Percentiles rank a stretch among this genome's conserved stretches.
These are phyloP conservation scores for Leonotis leonurus DNA, from an alignment of 257 asterid species.

Conservation along the genomic window DNA sequence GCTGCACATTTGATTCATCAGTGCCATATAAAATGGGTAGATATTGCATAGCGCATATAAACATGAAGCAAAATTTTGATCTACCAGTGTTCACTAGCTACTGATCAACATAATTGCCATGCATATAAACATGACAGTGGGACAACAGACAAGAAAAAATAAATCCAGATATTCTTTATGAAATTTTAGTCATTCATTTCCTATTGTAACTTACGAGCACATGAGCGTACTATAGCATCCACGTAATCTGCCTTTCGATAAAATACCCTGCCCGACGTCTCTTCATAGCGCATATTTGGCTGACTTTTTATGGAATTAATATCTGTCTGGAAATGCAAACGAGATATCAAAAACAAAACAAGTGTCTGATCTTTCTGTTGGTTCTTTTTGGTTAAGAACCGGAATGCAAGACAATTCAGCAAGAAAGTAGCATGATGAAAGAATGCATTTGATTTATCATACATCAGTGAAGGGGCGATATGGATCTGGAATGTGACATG, in stretches of 20 bases:
- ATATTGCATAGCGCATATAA: neutral
- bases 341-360: constrained; percentile 1
- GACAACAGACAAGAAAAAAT: neutral
- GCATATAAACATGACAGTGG: neutral
- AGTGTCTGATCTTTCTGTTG: neutral
- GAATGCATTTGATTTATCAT: constrained; percentile 12
- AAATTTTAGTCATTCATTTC: neutral
- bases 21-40: constrained; percentile 8
- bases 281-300: constrained; percentile 70
- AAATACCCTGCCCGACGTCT: constrained; percentile 71
- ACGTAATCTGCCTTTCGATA: constrained; percentile 77
- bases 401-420: constrained; percentile 1
- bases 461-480: constrained; percentile 68
- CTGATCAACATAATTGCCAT: neutral
- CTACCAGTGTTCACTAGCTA: neutral
- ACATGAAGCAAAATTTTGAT: neutral
- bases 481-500: constrained; percentile 84
- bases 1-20: constrained; percentile 48
- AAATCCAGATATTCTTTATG: neutral
- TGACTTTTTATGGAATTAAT: constrained; percentile 75
- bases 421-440: constrained; percentile 7
- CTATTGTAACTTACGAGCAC: constrained; percentile 85
- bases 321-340: constrained; percentile 58
- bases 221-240: constrained; percentile 70
- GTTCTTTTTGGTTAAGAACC: neutral